These are phyloP conservation scores for Ricinus communis DNA, from an alignment of 345 rosid genomes.

Conservation along the genomic window DNA sequence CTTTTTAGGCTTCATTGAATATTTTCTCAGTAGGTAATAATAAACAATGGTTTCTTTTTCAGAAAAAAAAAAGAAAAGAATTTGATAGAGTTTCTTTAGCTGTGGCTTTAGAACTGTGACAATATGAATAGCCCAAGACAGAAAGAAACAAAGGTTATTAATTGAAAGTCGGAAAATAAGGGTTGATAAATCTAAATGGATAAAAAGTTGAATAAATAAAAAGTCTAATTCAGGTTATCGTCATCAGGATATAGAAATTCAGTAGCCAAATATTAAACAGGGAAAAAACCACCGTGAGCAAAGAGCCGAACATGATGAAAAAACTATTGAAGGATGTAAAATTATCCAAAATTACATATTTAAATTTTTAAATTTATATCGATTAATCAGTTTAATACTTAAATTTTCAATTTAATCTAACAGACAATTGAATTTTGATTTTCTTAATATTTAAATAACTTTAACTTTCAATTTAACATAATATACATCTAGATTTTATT, in stretches of 20 bases:
- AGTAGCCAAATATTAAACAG: background rate
- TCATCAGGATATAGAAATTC: background rate
- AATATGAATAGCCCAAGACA: conserved; percentile 13
- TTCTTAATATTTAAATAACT: too few relatives aligned
- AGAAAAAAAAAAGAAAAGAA: too few relatives aligned
- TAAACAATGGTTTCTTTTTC: background rate
- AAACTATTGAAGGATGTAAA: too few relatives aligned
- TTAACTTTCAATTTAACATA: too few relatives aligned
- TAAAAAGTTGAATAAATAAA: background rate
- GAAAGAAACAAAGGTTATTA: conserved; percentile 10
- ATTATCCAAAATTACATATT: too few relatives aligned
- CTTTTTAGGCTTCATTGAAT: conserved; percentile 5
- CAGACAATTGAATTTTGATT: too few relatives aligned
- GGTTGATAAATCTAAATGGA: background rate
- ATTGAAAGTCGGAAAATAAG: background rate
- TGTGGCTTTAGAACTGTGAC: background rate
- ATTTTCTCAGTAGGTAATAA: background rate
- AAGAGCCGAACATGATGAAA: too few relatives aligned
- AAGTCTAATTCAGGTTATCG: background rate
- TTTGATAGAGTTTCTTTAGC: background rate
- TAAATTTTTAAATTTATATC: too few relatives aligned
- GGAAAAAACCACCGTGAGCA: too few relatives aligned
- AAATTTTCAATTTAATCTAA: too few relatives aligned
- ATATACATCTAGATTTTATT: too few relatives aligned
- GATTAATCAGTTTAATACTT: too few relatives aligned